Evolutionary conservation across 768 basidiomycete genomes (phyloP).

Genomic region (Vararia minispora): DNA sequence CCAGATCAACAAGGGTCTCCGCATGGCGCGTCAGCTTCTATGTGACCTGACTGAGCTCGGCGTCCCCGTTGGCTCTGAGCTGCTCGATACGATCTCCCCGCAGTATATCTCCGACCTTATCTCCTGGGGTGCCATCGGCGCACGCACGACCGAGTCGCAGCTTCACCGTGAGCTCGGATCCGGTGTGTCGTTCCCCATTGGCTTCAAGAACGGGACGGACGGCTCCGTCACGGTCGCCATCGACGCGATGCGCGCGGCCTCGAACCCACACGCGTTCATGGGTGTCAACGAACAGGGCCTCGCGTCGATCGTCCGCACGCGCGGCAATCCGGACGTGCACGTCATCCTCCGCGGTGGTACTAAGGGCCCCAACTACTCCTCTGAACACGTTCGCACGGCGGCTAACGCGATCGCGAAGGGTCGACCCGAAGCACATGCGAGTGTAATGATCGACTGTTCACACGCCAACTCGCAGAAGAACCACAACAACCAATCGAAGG

Average conservation of each 20-base stretch:
- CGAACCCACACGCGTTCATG: conserved; percentile 92
- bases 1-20: conserved; percentile 93
- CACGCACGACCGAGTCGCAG: conserved; percentile 92
- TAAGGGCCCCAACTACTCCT: conserved; percentile 77
- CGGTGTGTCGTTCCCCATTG: conserved; percentile 92
- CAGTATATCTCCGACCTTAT: conserved; percentile 76
- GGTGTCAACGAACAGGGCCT: conserved; percentile 78
- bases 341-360: conserved; percentile 90
- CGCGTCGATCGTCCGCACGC: conserved; percentile 84
- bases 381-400: conserved; percentile 60
- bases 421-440: conserved; percentile 36
- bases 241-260: conserved; percentile 88
- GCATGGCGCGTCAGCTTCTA: conserved; percentile 74
- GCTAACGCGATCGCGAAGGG: conserved; percentile 52
- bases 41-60: conserved; percentile 83
- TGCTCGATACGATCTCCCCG: conserved; percentile 74
- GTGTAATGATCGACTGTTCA: conserved; percentile 81
- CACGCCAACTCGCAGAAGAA: conserved; percentile 96
- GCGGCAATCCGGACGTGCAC: conserved; percentile 61
- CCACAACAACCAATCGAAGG: conserved; percentile 81
- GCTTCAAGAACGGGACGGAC: conserved; percentile 98
- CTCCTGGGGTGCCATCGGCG: conserved; percentile 92
- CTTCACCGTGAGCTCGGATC: conserved; percentile 92
- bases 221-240: conserved; percentile 81
- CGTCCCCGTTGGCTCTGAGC: conserved; percentile 85